phyloP scores from a whole-genome alignment of 2,329 filamentous ascomycete species.

The Clonostachys rosea region DNA sequence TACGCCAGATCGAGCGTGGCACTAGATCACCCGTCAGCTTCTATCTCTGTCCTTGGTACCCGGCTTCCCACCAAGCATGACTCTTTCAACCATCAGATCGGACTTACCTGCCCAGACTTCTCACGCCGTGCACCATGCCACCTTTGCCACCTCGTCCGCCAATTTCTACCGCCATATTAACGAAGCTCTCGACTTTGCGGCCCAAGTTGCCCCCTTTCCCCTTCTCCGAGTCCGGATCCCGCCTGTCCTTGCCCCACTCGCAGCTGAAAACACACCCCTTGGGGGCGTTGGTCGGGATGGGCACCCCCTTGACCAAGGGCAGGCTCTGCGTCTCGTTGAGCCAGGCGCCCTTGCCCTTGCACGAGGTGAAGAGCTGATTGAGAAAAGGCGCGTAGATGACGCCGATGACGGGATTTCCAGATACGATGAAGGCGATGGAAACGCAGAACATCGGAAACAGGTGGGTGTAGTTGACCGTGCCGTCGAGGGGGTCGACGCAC shows the following conservation, averaged over 20 bases:
- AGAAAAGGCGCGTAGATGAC: slow-evolving; percentile 70
- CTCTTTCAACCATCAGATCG: background rate
- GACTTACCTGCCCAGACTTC: slow-evolving; percentile 56
- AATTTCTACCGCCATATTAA: slow-evolving; percentile 68
- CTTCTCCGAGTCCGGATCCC: slow-evolving; percentile 39
- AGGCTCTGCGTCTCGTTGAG: slow-evolving; percentile 60
- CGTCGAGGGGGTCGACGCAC: slow-evolving; percentile 74
- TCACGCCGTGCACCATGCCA: slow-evolving; percentile 74
- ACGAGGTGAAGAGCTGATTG: slow-evolving; percentile 64
- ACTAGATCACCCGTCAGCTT: slow-evolving; percentile 26
- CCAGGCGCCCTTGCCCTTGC: slow-evolving; percentile 62
- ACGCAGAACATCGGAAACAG: slow-evolving; percentile 80
- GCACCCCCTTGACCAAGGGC: slow-evolving; percentile 57
- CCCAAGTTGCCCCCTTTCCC: slow-evolving; percentile 58
- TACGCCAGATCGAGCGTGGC: slow-evolving; percentile 73
- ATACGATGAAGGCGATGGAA: slow-evolving; percentile 64
- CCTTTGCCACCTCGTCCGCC: slow-evolving; percentile 60
- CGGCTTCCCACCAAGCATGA: too few species aligned
- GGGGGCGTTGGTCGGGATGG: slow-evolving; percentile 55
- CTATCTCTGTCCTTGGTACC: too few species aligned
- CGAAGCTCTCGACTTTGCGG: slow-evolving; percentile 69
- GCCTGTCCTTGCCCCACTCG: slow-evolving; percentile 76
- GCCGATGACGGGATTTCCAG: slow-evolving; percentile 58
- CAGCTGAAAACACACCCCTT: slow-evolving; percentile 68
- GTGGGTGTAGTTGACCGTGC: slow-evolving; percentile 79